Evolutionary conservation across 768 basidiomycete species (phyloP).

Genomic region (Boletus bicolor): DNA sequence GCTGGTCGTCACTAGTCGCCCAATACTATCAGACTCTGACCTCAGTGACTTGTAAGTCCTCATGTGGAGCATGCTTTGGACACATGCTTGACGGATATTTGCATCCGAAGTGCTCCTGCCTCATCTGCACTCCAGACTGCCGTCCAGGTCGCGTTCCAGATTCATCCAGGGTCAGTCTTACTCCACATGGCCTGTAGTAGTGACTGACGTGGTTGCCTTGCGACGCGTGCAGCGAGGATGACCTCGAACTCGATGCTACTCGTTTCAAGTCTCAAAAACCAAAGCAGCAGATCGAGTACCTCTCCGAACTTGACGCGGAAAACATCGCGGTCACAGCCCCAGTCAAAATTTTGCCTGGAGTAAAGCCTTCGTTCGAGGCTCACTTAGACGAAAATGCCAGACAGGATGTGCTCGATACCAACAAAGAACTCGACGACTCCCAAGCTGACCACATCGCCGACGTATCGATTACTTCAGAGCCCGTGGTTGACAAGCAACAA

Average conservation of each 20-base stretch:
- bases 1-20: slow-evolving; percentile 44
- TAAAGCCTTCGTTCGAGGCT: slow-evolving; percentile 19
- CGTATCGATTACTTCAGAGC: neutral
- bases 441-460: neutral
- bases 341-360: slow-evolving; percentile 15
- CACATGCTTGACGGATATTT: slow-evolving; percentile 15
- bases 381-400: slow-evolving; percentile 23
- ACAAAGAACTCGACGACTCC: neutral
- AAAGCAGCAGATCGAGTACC: slow-evolving; percentile 30
- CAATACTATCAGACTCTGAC: slow-evolving; percentile 29
- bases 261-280: slow-evolving; percentile 31
- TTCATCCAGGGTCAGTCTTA: slow-evolving; percentile 36
- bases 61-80: slow-evolving; percentile 4
- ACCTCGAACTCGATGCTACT: slow-evolving; percentile 19
- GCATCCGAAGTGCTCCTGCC: slow-evolving; percentile 6
- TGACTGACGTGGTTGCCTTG: slow-evolving; percentile 12
- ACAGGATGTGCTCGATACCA: slow-evolving; percentile 21
- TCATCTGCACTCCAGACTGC: slow-evolving; percentile 28
- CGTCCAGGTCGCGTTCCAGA: slow-evolving; percentile 36
- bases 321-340: slow-evolving; percentile 31
- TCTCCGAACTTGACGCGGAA: slow-evolving; percentile 28
- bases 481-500: neutral
- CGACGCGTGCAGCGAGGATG: slow-evolving; percentile 19
- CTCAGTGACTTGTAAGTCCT: slow-evolving; percentile 30
- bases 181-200: neutral